A percentile compares a stretch with the other conserved stretches of the same genome.
These are phyloP conservation scores for Sanghuangporus sanghuang DNA, from an alignment of 1,284 basidiomycete species.

Conservation along the genomic window DNA sequence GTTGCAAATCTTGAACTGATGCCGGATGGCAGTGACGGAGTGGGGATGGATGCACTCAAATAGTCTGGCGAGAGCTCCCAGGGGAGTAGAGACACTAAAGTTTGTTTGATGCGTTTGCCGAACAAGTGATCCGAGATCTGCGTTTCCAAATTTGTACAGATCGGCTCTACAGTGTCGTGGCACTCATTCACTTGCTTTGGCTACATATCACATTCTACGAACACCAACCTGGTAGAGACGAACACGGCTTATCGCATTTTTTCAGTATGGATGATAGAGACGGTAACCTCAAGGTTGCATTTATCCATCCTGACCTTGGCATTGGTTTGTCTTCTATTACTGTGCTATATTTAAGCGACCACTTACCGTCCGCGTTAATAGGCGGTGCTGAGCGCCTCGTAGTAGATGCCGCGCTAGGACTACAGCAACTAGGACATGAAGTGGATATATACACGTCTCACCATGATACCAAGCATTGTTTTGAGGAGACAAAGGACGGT, in stretches of 20 bases:
- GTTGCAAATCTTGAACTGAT: no score
- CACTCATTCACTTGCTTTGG: no score
- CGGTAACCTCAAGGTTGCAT: constrained; percentile 50
- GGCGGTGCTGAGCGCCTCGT: constrained; percentile 94
- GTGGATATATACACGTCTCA: constrained; percentile 95
- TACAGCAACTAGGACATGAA: constrained; percentile 80
- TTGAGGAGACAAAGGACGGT: constrained; percentile 90
- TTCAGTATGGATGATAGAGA: not conserved
- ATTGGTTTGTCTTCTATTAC: constrained; percentile 58
- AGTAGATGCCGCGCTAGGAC: constrained; percentile 90
- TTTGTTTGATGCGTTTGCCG: no score
- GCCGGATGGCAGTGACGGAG: no score
- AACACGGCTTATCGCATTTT: no score
- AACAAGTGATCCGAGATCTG: not conserved
- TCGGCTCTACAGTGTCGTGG: no score
- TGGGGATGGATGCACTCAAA: no score
- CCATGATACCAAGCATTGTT: constrained; percentile 81
- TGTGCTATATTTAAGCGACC: constrained; percentile 9
- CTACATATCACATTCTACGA: no score
- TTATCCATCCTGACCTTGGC: constrained; percentile 93
- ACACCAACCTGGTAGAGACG: no score
- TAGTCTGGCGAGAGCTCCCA: no score
- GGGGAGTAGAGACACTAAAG: no score
- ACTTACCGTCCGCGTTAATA: constrained; percentile 27
- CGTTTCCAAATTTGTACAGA: not conserved